phyloP scores from a whole-genome alignment of 768 basidiomycete genomes.

The Phaffia australis region DNA sequence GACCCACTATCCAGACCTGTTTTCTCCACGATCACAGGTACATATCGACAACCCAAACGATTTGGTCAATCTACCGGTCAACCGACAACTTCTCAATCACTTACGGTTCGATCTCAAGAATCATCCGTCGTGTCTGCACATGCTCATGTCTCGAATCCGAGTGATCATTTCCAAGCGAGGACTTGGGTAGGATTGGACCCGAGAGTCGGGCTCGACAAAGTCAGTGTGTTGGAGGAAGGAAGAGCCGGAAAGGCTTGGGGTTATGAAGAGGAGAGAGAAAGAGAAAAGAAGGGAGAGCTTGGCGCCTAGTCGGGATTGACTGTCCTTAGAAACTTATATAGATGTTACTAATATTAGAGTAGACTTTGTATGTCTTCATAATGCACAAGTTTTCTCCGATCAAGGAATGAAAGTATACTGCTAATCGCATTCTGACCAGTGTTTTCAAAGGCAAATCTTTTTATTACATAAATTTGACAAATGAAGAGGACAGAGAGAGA shows the following conservation, averaged over 20 bases:
- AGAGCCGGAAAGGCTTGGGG: constrained; percentile 79
- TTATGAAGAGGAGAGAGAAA: constrained; percentile 43
- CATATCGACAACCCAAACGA: constrained; percentile 63
- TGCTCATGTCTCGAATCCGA: constrained; percentile 39
- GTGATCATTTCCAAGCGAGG: constrained; percentile 59
- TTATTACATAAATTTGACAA: too few species aligned
- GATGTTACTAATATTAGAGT: too few species aligned
- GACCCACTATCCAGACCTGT: constrained; percentile 60
- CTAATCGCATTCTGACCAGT: too few species aligned
- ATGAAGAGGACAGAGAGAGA: too few species aligned
- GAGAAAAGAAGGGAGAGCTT: neutral
- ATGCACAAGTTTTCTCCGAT: too few species aligned
- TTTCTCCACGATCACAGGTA: constrained; percentile 79
- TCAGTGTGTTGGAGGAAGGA: constrained; percentile 75
- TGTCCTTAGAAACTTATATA: too few species aligned
- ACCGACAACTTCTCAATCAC: neutral
- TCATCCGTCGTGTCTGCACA: neutral
- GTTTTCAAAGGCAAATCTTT: too few species aligned
- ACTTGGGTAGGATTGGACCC: constrained; percentile 73
- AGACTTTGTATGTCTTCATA: too few species aligned
- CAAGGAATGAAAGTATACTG: too few species aligned
- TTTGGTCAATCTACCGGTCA: constrained; percentile 38
- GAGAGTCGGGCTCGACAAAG: constrained; percentile 63
- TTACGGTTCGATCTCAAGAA: neutral
- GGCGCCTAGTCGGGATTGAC: too few species aligned